A percentile compares a stretch with the other conserved stretches of the same genome.
Conservation (phyloP, 345 rosid genomes). For the Toxicodendron radicans region DNA sequence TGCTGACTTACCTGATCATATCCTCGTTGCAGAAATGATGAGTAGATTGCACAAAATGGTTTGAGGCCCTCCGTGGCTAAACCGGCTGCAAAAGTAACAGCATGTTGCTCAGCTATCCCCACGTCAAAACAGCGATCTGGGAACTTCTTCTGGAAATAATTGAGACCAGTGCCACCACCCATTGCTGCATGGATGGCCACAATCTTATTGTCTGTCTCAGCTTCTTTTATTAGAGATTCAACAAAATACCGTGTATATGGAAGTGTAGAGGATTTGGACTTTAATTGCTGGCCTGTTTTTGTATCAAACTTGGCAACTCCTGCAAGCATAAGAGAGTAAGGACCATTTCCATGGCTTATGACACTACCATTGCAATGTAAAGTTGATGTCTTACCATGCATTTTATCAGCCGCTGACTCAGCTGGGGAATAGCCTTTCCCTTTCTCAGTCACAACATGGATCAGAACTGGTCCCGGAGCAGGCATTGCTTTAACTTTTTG, state of each 20-base stretch:
- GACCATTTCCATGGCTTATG: slow-evolving; percentile 8
- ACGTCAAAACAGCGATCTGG: slow-evolving; percentile 81
- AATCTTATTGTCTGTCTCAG: slow-evolving; percentile 57
- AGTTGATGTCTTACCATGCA: slow-evolving; percentile 58
- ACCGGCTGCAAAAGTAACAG: slow-evolving; percentile 81
- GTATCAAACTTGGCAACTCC: slow-evolving; percentile 71
- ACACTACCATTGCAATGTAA: neutral
- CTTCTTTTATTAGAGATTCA: slow-evolving; percentile 64
- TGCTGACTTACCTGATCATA: slow-evolving; percentile 63
- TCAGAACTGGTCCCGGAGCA: slow-evolving; percentile 73
- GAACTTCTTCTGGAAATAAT: slow-evolving; percentile 61
- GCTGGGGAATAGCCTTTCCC: slow-evolving; percentile 86
- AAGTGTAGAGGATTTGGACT: slow-evolving; percentile 53
- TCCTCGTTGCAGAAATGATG: slow-evolving; percentile 74
- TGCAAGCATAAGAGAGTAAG: slow-evolving; percentile 27
- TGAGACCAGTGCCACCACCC: slow-evolving; percentile 86
- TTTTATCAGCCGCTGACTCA: slow-evolving; percentile 66
- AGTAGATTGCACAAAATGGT: slow-evolving; percentile 82
- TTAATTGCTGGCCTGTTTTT: slow-evolving; percentile 58
- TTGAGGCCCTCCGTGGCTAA: slow-evolving; percentile 71
- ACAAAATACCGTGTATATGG: slow-evolving; percentile 66
- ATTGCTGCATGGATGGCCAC: slow-evolving; percentile 81
- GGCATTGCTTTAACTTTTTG: slow-evolving; percentile 65
- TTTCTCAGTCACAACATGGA: slow-evolving; percentile 70
- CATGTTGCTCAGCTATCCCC: slow-evolving; percentile 81